phyloP scores from a whole-genome alignment of 257 asterid genomes.

The Buddleja alternifolia region DNA sequence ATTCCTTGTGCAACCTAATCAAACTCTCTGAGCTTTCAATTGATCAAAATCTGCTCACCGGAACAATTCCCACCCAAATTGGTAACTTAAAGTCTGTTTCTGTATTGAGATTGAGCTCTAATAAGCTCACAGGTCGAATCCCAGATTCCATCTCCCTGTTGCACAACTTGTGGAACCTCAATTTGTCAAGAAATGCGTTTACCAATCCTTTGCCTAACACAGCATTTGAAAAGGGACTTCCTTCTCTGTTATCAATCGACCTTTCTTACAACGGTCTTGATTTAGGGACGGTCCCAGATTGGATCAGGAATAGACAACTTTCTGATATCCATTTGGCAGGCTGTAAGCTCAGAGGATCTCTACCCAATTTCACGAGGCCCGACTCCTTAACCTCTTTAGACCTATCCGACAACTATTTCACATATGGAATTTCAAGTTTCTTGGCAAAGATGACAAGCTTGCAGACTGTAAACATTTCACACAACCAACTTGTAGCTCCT shows the following conservation, averaged over 20 bases:
- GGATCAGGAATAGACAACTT: constrained; percentile 73
- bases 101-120: constrained; percentile 59
- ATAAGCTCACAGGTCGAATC: constrained; percentile 70
- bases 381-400: constrained; percentile 67
- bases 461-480: constrained; percentile 61
- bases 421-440: constrained; percentile 60
- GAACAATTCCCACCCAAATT: constrained; percentile 66
- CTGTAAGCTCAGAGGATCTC: constrained; percentile 66
- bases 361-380: constrained; percentile 77
- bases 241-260: constrained; percentile 67
- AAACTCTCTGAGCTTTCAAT: constrained; percentile 71
- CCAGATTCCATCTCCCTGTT: constrained; percentile 70
- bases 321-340: constrained; percentile 74
- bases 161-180: constrained; percentile 76
- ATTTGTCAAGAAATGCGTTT: constrained; percentile 67
- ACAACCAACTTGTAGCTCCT: constrained; percentile 61
- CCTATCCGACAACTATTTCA: constrained; percentile 77
- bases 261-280: constrained; percentile 70
- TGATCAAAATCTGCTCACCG: constrained; percentile 67
- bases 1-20: constrained; percentile 46
- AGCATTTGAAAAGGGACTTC: constrained; percentile 59
- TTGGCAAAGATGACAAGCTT: constrained; percentile 54
- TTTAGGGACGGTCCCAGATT: constrained; percentile 67
- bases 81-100: constrained; percentile 67
- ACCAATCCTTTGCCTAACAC: constrained; percentile 64